Percentiles rank a stretch among this genome's conserved stretches.
Conservation (phyloP, 352 stramenopile species). For the Pythium scleroteichum region DNA sequence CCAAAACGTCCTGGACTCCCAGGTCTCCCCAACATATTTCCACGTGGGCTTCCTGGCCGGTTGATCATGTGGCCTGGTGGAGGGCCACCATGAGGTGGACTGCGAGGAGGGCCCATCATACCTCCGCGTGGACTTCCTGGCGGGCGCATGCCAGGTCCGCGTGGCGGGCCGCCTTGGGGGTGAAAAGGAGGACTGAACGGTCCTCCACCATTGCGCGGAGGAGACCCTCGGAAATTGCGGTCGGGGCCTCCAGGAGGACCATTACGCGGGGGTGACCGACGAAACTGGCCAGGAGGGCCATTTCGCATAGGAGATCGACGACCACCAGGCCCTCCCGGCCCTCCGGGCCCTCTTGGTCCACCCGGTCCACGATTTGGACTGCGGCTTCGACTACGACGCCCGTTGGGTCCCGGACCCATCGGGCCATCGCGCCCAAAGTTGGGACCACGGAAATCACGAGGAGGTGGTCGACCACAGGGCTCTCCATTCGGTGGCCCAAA, state of each 20-base stretch:
- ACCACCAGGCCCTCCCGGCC: neutral
- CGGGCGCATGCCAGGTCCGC: slow-evolving; percentile 1
- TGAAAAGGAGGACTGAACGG: slow-evolving; percentile 13
- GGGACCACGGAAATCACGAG: slow-evolving; percentile 12
- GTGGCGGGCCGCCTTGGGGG: slow-evolving; percentile 1
- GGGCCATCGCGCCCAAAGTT: slow-evolving; percentile 9
- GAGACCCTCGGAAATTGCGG: slow-evolving; percentile 20
- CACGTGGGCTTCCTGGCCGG: slow-evolving; percentile 1
- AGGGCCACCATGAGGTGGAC: slow-evolving; percentile 14
- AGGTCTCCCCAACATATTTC: slow-evolving; percentile 5
- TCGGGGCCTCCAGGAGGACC: slow-evolving; percentile 10
- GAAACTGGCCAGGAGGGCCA: too few relatives aligned
- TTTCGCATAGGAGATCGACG: too few relatives aligned
- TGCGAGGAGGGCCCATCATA: slow-evolving; percentile 14
- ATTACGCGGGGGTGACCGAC: slow-evolving; percentile 7
- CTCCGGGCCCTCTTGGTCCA: neutral
- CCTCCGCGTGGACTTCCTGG: slow-evolving; percentile 13
- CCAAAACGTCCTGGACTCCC: slow-evolving; percentile 1
- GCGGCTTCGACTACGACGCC: slow-evolving; percentile 12
- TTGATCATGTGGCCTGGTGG: slow-evolving; percentile 2
- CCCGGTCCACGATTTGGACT: slow-evolving; percentile 15
- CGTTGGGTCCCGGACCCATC: slow-evolving; percentile 10
- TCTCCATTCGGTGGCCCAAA: slow-evolving; percentile 7
- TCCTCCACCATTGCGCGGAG: slow-evolving; percentile 9
- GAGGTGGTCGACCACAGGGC: slow-evolving; percentile 6